Evolutionary conservation across 805 yeast genomes (phyloP).

Genomic region (Starmerella apis): DNA sequence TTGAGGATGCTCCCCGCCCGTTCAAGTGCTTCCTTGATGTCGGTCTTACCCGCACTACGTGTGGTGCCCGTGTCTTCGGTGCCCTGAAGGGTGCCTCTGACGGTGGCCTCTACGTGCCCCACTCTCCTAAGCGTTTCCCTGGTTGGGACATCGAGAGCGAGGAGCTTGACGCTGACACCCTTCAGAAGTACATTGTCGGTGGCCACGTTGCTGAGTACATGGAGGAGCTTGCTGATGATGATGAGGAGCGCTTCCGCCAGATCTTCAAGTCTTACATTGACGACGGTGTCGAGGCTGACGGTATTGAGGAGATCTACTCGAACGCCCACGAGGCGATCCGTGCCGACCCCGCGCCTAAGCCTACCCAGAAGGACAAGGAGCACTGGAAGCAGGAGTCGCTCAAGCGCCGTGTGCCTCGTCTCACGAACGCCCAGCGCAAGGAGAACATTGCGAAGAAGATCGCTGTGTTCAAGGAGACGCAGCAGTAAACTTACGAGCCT

Average conservation of each 20-base stretch:
- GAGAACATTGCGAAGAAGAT: slow-evolving; percentile 88
- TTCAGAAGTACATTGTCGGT: slow-evolving; percentile 98
- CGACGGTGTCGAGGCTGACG: slow-evolving; percentile 95
- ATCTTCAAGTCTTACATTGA: slow-evolving; percentile 93
- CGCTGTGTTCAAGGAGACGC: slow-evolving; percentile 49
- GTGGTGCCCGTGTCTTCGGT: slow-evolving; percentile 99
- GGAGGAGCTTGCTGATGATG: slow-evolving; percentile 99
- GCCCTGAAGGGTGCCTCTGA: slow-evolving; percentile 99
- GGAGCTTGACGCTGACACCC: slow-evolving; percentile 93
- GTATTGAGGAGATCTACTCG: slow-evolving; percentile 86
- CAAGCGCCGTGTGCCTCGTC: slow-evolving; percentile 80
- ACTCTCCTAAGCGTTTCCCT: slow-evolving; percentile 99
- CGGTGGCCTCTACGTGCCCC: slow-evolving; percentile 99
- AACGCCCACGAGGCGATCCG: slow-evolving; percentile 94
- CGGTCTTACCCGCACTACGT: slow-evolving; percentile 99
- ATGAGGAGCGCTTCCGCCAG: slow-evolving; percentile 97
- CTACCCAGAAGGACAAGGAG: slow-evolving; percentile 88
- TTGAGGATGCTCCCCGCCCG: slow-evolving; percentile 98
- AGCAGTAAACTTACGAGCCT: slow-evolving; percentile 20
- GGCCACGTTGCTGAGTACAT: slow-evolving; percentile 99
- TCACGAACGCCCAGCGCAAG: slow-evolving; percentile 83
- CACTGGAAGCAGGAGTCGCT: slow-evolving; percentile 95
- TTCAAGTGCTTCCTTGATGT: slow-evolving; percentile 99
- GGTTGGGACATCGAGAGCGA: slow-evolving; percentile 99
- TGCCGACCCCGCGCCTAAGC: slow-evolving; percentile 86